These are phyloP conservation scores for Onygena corvina DNA, from an alignment of 2,329 filamentous ascomycete genomes.

Conservation along the genomic window DNA sequence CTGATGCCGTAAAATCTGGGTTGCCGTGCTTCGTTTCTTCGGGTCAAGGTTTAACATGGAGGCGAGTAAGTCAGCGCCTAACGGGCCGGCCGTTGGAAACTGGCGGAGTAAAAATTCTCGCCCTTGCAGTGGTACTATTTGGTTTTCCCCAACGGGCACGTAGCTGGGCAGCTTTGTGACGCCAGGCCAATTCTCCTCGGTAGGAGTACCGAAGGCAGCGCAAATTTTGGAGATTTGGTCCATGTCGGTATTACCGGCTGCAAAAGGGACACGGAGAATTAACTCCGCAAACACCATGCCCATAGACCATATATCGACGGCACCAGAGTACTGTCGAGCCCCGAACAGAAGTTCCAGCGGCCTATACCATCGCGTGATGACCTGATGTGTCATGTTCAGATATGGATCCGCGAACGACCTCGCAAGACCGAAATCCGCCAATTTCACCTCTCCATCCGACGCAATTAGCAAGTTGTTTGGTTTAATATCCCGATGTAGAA, in stretches of 20 bases:
- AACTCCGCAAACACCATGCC: conserved; percentile 90
- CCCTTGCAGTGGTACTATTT: conserved; percentile 47
- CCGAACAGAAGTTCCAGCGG: conserved; percentile 90
- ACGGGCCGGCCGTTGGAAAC: conserved; percentile 67
- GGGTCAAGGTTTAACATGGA: conserved; percentile 77
- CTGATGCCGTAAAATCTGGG: conserved; percentile 63
- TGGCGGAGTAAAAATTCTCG: conserved; percentile 60
- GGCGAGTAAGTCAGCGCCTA: conserved; percentile 80
- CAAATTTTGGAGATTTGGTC: conserved; percentile 77
- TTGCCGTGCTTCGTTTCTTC: conserved; percentile 65
- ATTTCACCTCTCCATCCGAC: conserved; percentile 81
- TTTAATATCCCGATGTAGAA: conserved; percentile 96
- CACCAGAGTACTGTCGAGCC: conserved; percentile 75
- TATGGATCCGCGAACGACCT: conserved; percentile 81
- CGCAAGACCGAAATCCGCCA: conserved; percentile 95
- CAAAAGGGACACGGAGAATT: conserved; percentile 66
- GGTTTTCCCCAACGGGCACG: conserved; percentile 51
- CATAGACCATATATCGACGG: conserved; percentile 88
- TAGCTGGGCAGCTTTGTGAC: conserved; percentile 71
- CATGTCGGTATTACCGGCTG: conserved; percentile 73
- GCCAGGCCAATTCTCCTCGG: conserved; percentile 90
- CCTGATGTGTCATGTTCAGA: conserved; percentile 77
- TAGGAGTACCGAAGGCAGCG: conserved; percentile 76
- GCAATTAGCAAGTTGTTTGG: conserved; percentile 95
- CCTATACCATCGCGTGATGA: conserved; percentile 94